Conservation (phyloP, 2,329 filamentous ascomycete species). For the Exophiala aquamarina region DNA sequence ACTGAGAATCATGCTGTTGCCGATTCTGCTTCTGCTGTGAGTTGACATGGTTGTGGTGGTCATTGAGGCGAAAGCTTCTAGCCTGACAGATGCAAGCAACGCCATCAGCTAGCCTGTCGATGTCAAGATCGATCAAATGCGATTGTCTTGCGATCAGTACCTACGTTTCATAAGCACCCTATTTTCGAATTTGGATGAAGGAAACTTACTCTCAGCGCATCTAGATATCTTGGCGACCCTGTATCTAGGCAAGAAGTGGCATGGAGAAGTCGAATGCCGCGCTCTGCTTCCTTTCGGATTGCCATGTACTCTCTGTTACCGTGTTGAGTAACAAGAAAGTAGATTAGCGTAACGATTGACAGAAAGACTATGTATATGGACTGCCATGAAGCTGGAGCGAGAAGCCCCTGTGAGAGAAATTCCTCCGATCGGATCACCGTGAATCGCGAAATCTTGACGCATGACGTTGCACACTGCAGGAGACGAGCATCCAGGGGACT, state of each 20-base stretch:
- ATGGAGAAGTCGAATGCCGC: conserved; percentile 17
- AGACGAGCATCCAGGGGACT: conserved; percentile 12
- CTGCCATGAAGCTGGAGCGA: conserved; percentile 21
- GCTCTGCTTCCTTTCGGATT: conserved; percentile 17
- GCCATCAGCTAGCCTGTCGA: too few species aligned
- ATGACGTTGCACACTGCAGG: conserved; percentile 15
- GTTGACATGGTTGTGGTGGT: too few species aligned
- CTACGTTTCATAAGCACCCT: too few species aligned
- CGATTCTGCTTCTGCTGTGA: too few species aligned
- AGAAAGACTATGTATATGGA: conserved; percentile 24
- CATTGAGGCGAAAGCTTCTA: too few species aligned
- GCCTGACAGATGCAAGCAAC: too few species aligned
- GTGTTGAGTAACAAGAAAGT: conserved; percentile 19
- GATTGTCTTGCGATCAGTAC: too few species aligned
- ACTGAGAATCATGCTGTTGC: too few species aligned
- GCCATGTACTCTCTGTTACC: conserved; percentile 10
- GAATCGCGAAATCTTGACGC: conserved; percentile 17
- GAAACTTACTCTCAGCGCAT: conserved; percentile 14
- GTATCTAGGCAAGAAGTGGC: conserved; percentile 20
- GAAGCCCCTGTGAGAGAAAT: conserved; percentile 16
- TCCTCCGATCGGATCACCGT: conserved; percentile 17
- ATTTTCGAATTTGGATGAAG: too few species aligned
- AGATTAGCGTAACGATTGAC: conserved; percentile 17
- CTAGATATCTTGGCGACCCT: conserved; percentile 19
- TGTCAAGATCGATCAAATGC: too few species aligned